Evolutionary conservation across 2,329 filamentous ascomycete species (phyloP), one percentile per base, ranked within the genome.

Genomic region (Colletotrichum sublineola): DNA sequence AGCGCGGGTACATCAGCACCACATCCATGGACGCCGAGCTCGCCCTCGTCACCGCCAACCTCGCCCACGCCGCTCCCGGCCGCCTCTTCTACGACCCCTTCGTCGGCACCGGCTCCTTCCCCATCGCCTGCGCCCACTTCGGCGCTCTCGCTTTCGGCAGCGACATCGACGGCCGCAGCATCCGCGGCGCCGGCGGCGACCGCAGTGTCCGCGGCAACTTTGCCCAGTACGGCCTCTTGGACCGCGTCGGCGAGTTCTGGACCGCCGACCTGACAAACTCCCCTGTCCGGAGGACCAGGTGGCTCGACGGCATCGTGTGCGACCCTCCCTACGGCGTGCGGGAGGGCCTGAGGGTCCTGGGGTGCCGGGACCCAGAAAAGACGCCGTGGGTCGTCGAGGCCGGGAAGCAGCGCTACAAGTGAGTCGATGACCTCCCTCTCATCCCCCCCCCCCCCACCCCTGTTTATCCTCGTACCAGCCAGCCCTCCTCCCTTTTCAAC

Each of bases 11-110:
- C 80, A 98, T 99, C 77, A 94, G 93, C 76, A 98, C 96, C 0
- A 99, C 96, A 0, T 96, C 94, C 57, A 98, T 99, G 96, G 96
- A 99, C 80, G 93, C 96, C 0, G 96, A 98, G 81, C 87, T 99
- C 55, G 94, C 95, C 15, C 87, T 99, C 1, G 85, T 99, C 31
- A 98, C 95, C 0, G 96, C 96, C 1, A 99, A 98, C 78, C 91
- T 99, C 76, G 94, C 94, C 0, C 89, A 94, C 18, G 95, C 95
- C 0, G 91, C 85, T 0, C 93, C 95, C 0, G 96, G 94, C 0
- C 97, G 94, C 79, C 80, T 98, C 2, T 94, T 97, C 77, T 98
- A 96, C 78, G 96, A 99, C 77, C 96, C 96, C 0, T 99, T 99
- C 79, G 95, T 96, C 71, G 96, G 96, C 5, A 98, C 96, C 0